A percentile compares a stretch with the other conserved stretches of the same genome.
Conservation (phyloP, 176 grass and related monocot genomes). For the Dendrocalamus sinicus region DNA sequence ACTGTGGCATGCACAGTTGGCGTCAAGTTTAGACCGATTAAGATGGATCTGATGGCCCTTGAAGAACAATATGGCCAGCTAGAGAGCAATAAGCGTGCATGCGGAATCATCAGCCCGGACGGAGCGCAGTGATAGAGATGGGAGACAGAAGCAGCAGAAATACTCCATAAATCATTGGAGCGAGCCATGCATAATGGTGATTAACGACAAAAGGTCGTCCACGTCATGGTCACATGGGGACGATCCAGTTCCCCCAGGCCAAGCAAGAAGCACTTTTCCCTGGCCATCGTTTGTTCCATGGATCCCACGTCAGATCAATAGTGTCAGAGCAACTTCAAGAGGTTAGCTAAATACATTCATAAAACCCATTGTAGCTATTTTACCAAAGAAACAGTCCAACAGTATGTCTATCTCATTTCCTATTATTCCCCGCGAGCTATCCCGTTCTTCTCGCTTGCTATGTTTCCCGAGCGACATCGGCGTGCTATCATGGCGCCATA, state of each 20-base stretch:
- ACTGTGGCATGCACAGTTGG: not conserved
- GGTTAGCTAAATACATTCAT: too few species aligned
- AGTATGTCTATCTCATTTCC: too few species aligned
- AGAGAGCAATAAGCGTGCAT: not conserved
- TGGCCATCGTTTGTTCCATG: too few species aligned
- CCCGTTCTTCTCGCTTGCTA: too few species aligned
- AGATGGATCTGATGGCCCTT: not conserved
- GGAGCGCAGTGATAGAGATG: not conserved
- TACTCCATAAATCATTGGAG: not conserved
- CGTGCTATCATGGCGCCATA: too few species aligned
- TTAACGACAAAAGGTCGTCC: not conserved
- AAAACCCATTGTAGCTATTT: too few species aligned
- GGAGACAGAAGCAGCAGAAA: not conserved
- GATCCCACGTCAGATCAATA: too few species aligned
- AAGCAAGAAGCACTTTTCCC: too few species aligned
- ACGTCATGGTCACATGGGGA: slow-evolving; percentile 21
- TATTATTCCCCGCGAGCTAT: too few species aligned
- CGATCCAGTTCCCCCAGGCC: not conserved
- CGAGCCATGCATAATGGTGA: not conserved
- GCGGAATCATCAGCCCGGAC: not conserved
- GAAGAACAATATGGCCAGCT: not conserved
- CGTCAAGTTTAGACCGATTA: not conserved
- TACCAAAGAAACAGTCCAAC: too few species aligned
- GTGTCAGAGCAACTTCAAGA: too few species aligned
- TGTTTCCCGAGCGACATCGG: too few species aligned